Base-by-base conservation (phyloP, 2,329 filamentous ascomycete genomes). In the Didymella sp. region DNA sequence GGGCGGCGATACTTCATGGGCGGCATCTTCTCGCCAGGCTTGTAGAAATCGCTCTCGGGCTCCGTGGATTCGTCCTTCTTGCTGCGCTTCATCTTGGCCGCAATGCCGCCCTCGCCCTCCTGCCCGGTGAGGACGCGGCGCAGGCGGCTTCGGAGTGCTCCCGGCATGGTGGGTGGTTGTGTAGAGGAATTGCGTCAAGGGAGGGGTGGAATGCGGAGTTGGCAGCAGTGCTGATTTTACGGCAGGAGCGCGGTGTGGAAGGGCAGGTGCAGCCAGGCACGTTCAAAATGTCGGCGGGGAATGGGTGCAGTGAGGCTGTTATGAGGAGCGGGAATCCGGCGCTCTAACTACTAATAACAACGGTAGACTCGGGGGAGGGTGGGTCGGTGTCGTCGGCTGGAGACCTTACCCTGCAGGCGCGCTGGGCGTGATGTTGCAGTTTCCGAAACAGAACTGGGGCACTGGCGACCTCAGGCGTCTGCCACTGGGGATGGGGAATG, bases 21-120 rank as follows among this genome's bases (percentile, higher is more conserved):
- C 4, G 80, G 80, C 79, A 83, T 81, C 56, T 79, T 76, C 71
- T 83, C 80, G 67, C 80, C 80, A 6, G 80, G 80, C 67, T 79
- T 77, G 72, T 82, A 82, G 62, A 80, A 77, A 56, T 79, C 79
- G 65, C 73, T 76, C 19, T 79, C 75, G 63, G 72, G 77, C 58
- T 74, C 70, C 12, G 71, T 66, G 55, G 66, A 60, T 38, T 76
- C 75, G 25, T 69, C 59, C 30, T 55, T 60, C 33, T 71, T 73
- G 59, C 66, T 58, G 37, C 64, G 67, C 55, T 64, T 67, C 41
- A 67, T 66, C 28, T 67, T 70, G 58, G 55, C 63, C 33, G 68
- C 64, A 30, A 66, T 50, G 30, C 62, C 60, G 37, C 53, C 53
- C 51, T 71, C 64, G 41, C 68, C 70, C 38, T 63, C 58, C 47